Evolutionary conservation across 1,139 yeast genomes (phyloP).

Genomic region (Geotrichum europaeum): DNA sequence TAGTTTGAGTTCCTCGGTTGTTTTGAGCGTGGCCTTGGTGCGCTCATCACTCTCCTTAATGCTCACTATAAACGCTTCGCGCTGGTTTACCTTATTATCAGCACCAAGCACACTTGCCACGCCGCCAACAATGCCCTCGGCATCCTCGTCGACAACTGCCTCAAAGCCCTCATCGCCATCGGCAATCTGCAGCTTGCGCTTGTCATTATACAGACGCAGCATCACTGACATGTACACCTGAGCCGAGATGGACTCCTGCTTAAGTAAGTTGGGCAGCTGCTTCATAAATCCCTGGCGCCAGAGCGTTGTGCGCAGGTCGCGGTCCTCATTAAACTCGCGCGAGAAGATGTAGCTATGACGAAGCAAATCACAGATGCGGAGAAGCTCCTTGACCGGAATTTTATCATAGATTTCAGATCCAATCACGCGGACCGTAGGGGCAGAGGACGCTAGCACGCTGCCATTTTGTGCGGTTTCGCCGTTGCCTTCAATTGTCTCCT

Average conservation of each 20-base stretch:
- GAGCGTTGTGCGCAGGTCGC: conserved; percentile 74
- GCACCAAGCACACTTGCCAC: neutral
- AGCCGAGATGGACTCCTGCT: conserved; percentile 87
- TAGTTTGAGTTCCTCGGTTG: conserved; percentile 11
- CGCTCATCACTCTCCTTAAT: conserved; percentile 30
- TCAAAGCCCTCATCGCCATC: conserved; percentile 49
- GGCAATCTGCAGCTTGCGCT: conserved; percentile 62
- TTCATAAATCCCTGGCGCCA: conserved; percentile 93
- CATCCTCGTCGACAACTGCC: conserved; percentile 12
- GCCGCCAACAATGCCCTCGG: conserved; percentile 13
- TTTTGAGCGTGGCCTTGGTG: conserved; percentile 21
- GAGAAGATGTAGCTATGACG: conserved; percentile 75
- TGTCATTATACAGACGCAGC: conserved; percentile 77
- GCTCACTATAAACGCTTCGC: conserved; percentile 36
- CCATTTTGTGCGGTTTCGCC: neutral
- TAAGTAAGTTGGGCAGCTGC: conserved; percentile 81
- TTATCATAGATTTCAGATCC: conserved; percentile 49
- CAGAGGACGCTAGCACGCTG: neutral
- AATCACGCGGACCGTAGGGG: neutral
- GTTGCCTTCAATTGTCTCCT: conserved; percentile 36
- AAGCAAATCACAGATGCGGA: conserved; percentile 54
- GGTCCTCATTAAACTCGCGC: conserved; percentile 79
- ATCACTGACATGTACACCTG: conserved; percentile 78
- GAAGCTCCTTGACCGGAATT: conserved; percentile 60
- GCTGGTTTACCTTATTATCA: conserved; percentile 23